Evolutionary conservation across 2,329 filamentous ascomycete genomes (phyloP).

Genomic region (Epichloe coenophiala): DNA sequence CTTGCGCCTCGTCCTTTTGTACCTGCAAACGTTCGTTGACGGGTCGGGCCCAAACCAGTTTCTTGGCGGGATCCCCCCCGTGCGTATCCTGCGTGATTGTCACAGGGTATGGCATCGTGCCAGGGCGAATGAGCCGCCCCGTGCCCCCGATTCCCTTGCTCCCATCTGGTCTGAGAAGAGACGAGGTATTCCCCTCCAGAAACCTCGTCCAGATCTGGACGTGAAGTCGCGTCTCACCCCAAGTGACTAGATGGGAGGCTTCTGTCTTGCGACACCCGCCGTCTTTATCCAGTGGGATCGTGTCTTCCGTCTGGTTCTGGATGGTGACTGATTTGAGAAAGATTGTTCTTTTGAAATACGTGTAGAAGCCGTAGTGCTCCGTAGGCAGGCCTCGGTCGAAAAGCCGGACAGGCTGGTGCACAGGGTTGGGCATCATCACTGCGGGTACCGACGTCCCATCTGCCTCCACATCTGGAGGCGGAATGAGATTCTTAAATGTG

Average conservation of each 20-base stretch:
- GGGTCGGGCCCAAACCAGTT: slow-evolving; percentile 40
- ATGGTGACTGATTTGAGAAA: slow-evolving; percentile 53
- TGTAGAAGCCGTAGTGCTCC: slow-evolving; percentile 92
- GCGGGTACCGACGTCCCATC: slow-evolving; percentile 65
- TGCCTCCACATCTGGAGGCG: slow-evolving; percentile 44
- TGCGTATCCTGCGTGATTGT: slow-evolving; percentile 49
- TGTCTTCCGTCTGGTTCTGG: slow-evolving; percentile 30
- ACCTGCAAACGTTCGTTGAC: slow-evolving; percentile 35
- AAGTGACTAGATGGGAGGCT: slow-evolving; percentile 43
- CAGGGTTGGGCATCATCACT: slow-evolving; percentile 54
- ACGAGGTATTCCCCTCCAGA: slow-evolving; percentile 30
- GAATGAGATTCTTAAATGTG: slow-evolving; percentile 35
- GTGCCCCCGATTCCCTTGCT: slow-evolving; percentile 15
- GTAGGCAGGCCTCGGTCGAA: slow-evolving; percentile 69
- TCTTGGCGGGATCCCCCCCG: slow-evolving; percentile 35
- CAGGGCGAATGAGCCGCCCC: slow-evolving; percentile 29
- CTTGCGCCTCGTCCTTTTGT: slow-evolving; percentile 25
- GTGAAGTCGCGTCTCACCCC: slow-evolving; percentile 47
- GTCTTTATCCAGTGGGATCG: slow-evolving; percentile 34
- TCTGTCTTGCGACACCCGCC: slow-evolving; percentile 41
- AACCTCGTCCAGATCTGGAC: slow-evolving; percentile 51
- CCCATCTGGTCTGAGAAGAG: slow-evolving; percentile 16
- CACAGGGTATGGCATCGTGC: slow-evolving; percentile 50
- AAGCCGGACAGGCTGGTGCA: slow-evolving; percentile 67
- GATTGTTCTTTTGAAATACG: slow-evolving; percentile 77